phyloP scores from a whole-genome alignment of 2,329 filamentous ascomycete genomes.

The Aspergillus sclerotialis region DNA sequence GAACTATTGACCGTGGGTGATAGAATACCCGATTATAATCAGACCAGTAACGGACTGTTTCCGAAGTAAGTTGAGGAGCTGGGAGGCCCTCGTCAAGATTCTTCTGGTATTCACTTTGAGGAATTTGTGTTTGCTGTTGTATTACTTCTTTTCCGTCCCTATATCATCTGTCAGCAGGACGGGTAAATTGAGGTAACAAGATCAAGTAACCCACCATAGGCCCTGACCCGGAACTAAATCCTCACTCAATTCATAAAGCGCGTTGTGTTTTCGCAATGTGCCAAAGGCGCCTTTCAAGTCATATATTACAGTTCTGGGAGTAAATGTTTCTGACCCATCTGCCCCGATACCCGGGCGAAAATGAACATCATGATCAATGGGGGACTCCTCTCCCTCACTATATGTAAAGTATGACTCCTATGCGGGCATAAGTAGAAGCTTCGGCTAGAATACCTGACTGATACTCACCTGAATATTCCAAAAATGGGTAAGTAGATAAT shows the following conservation, averaged over 20 bases:
- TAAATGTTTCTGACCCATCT: slow-evolving; percentile 84
- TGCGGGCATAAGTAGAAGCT: background rate
- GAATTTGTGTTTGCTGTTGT: slow-evolving; percentile 61
- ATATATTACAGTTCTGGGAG: slow-evolving; percentile 85
- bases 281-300: slow-evolving; percentile 93
- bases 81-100: slow-evolving; percentile 66
- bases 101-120: slow-evolving; percentile 67
- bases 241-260: slow-evolving; percentile 64
- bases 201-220: slow-evolving; percentile 34
- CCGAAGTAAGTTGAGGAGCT: slow-evolving; percentile 57
- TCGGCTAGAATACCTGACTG: too few species aligned
- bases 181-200: background rate
- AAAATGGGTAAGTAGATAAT: slow-evolving; percentile 91
- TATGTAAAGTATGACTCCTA: slow-evolving; percentile 98
- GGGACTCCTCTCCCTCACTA: slow-evolving; percentile 55
- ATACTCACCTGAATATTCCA: slow-evolving; percentile 79
- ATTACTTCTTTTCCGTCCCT: slow-evolving; percentile 63
- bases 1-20: slow-evolving; percentile 79
- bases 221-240: slow-evolving; percentile 28
- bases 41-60: slow-evolving; percentile 87
- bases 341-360: slow-evolving; percentile 77
- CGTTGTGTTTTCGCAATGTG: slow-evolving; percentile 77
- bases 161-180: background rate
- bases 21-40: slow-evolving; percentile 92
- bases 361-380: slow-evolving; percentile 76